Evolutionary conservation across 257 asterid genomes (phyloP), one percentile per base, ranked within the genome.

Genomic region (Nyctanthes arbortristis): DNA sequence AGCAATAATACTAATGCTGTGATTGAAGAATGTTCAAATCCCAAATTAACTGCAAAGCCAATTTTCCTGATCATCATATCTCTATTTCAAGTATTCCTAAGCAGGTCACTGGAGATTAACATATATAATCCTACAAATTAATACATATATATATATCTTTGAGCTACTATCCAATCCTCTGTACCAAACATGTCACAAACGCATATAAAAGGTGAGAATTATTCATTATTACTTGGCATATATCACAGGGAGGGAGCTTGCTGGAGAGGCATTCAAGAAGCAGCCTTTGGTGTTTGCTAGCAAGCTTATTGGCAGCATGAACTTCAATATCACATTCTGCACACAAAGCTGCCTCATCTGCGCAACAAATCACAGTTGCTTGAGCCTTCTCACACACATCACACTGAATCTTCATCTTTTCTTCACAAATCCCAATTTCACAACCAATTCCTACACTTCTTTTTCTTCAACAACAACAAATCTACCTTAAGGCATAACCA

Each of bases 301-400:
- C 97, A 45, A 93, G 88, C 83, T 89, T 93, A 76, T 93, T 93
- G 0, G 99, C 99, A 25, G 96, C 99, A 69, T 93, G 99, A 12
- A 93, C 90, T 73, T 89, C 95, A 20, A 87, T 81, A 52, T 93
- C 97, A 77, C 99, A 93, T 59, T 80, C 80, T 0, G 93, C 76
- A 45, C 99, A 93, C 75, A 93, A 70, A 9, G 97, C 99, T 29
- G 99, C 99, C 81, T 93, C 99, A 75, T 93, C 99, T 7, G 99
- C 99, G 75, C 99, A 91, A 78, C 99, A 93, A 2, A 93, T 93
- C 81, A 93, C 92, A 36, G 95, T 89, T 69, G 99, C 99, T 58
- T 84, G 84, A 20, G 97, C 96, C 70, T 84, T 93, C 87, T 93
- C 99, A 73, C 99, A 93, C 62, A 91, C 99, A 86, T 93, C 99